A percentile compares a stretch with the other conserved stretches of the same genome.
phyloP scores from a whole-genome alignment of 2,329 filamentous ascomycete species.

The Xenoacremonium recifei region DNA sequence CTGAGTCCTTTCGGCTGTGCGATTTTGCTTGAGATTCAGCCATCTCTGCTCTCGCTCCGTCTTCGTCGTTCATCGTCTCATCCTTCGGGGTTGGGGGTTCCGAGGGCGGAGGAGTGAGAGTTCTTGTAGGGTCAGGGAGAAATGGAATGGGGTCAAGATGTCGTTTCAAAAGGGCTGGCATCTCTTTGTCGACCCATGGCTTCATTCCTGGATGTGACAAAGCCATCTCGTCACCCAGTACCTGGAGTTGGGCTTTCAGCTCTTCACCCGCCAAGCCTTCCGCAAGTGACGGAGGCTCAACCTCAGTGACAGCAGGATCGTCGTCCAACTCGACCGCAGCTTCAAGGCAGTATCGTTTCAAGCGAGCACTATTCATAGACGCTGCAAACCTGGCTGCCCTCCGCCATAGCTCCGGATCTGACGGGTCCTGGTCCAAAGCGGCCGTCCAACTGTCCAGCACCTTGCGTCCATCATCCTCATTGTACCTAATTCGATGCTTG shows the following conservation, averaged over 20 bases:
- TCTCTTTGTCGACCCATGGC: conserved; percentile 52
- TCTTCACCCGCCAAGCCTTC: conserved; percentile 64
- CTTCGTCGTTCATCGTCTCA: background rate
- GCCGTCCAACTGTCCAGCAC: conserved; percentile 57
- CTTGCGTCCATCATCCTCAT: conserved; percentile 35
- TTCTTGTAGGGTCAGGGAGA: conserved; percentile 51
- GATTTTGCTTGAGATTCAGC: conserved; percentile 12
- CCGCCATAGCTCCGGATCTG: conserved; percentile 66
- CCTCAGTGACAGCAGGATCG: conserved; percentile 60
- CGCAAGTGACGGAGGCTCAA: conserved; percentile 61
- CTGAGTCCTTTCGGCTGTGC: conserved; percentile 8
- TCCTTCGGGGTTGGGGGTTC: conserved; percentile 2
- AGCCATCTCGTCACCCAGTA: conserved; percentile 55
- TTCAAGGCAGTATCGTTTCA: conserved; percentile 63
- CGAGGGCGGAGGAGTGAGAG: conserved; percentile 31
- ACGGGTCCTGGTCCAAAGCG: conserved; percentile 63
- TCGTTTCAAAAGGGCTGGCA: conserved; percentile 51
- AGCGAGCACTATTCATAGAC: conserved; percentile 54
- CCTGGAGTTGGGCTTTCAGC: conserved; percentile 52
- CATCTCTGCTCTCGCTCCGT: no score
- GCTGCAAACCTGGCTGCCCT: conserved; percentile 57
- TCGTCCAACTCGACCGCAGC: conserved; percentile 67
- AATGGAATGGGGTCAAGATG: conserved; percentile 63
- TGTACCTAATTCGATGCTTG: conserved; percentile 26
- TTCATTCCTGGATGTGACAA: conserved; percentile 60